Conservation (phyloP, 108 stramenopile genomes). For the Cyclotella choctawhatcheeana region DNA sequence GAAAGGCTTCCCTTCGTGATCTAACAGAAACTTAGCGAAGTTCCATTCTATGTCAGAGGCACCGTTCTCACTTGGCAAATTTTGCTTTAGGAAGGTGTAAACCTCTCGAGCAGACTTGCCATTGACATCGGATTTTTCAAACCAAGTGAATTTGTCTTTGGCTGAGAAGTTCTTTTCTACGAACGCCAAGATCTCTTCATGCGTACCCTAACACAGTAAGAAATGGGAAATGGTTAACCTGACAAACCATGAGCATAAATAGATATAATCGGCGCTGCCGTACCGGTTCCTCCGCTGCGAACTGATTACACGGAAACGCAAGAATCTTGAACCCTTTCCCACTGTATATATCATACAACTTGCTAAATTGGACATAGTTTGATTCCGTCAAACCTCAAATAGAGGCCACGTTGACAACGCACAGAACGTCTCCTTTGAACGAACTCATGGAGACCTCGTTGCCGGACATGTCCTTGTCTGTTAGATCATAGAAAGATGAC, state of each 20-base stretch:
- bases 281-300: constrained; percentile 76
- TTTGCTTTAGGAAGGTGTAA: constrained; percentile 66
- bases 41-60: constrained; percentile 69
- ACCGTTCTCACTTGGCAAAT: constrained; percentile 61
- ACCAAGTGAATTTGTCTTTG: constrained; percentile 70
- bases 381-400: constrained; percentile 65
- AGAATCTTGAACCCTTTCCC: constrained; percentile 66
- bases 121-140: constrained; percentile 83
- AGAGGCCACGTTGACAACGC: constrained; percentile 81
- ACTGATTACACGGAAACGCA: constrained; percentile 87
- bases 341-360: constrained; percentile 60
- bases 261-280: too few species aligned
- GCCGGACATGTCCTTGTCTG: constrained; percentile 59
- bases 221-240: too few species aligned
- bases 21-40: constrained; percentile 70
- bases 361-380: constrained; percentile 56
- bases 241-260: too few species aligned
- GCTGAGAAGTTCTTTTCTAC: constrained; percentile 51
- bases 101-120: constrained; percentile 74
- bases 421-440: constrained; percentile 65
- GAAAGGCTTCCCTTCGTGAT: constrained; percentile 68
- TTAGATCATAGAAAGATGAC: constrained; percentile 58
- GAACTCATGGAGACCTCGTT: constrained; percentile 55
- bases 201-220: constrained; percentile 41
- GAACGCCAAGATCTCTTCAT: constrained; percentile 69